phyloP scores from a whole-genome alignment of 768 basidiomycete genomes.

The Suillus luteus region DNA sequence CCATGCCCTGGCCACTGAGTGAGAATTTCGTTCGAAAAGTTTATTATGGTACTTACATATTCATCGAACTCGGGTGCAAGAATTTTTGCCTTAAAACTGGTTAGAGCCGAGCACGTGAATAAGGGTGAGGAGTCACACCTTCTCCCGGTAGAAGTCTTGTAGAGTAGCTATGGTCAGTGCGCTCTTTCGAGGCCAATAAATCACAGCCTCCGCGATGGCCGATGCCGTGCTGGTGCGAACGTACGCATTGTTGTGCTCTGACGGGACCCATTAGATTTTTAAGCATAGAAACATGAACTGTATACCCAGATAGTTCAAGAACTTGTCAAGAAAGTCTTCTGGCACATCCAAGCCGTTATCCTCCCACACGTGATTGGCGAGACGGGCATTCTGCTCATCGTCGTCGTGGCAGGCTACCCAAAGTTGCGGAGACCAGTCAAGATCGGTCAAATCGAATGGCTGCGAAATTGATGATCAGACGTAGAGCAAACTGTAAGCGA shows the following conservation, averaged over 20 bases:
- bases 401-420: slow-evolving; percentile 90
- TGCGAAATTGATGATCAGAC: slow-evolving; percentile 31
- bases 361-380: slow-evolving; percentile 87
- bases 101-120: not conserved
- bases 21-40: slow-evolving; percentile 3
- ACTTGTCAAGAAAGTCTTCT: slow-evolving; percentile 53
- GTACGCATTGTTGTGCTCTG: slow-evolving; percentile 80
- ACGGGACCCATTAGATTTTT: not conserved
- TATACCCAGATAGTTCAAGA: slow-evolving; percentile 73
- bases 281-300: not conserved
- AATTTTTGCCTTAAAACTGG: slow-evolving; percentile 63
- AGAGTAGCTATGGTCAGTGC: slow-evolving; percentile 51
- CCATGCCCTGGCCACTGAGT: slow-evolving; percentile 71
- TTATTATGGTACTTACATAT: slow-evolving; percentile 61
- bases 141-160: slow-evolving; percentile 79
- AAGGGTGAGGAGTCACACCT: slow-evolving; percentile 43
- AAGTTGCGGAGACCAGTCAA: slow-evolving; percentile 89
- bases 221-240: slow-evolving; percentile 72
- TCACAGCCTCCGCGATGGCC: slow-evolving; percentile 77
- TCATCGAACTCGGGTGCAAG: slow-evolving; percentile 91
- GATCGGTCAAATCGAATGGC: slow-evolving; percentile 93
- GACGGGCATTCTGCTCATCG: slow-evolving; percentile 82
- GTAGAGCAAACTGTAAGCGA: not conserved
- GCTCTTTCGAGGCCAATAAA: slow-evolving; percentile 65
- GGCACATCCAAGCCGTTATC: slow-evolving; percentile 92